Base-by-base conservation (phyloP, 1,284 basidiomycete genomes). In the Naganishia sp. region DNA sequence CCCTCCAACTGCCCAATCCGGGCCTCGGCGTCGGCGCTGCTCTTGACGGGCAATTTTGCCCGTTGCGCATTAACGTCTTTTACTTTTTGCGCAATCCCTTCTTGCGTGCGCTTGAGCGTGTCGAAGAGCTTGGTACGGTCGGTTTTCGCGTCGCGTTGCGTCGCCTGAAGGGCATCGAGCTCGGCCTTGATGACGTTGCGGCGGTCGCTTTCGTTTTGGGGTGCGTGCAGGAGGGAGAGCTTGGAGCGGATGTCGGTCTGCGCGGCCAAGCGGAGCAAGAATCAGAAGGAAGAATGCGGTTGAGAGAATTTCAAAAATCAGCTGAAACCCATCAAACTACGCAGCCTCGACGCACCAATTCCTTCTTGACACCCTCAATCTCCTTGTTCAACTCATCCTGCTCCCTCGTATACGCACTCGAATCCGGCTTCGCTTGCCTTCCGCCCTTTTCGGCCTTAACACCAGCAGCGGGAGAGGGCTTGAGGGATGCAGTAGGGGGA, bases 51-150 rank as follows among this genome's bases (percentile, higher is more conserved):
- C 0, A 86, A 84, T 81, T 96, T 98, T 62, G 84, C 81, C 78
- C 89, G 90, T 35, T 88, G 84, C 43, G 89, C 84, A 76, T 97
- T 89, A 69, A 97, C 83, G 73, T 94, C 92, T 80, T 95, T 94
- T 76, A 90, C 85, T 91, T 94, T 97, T 82, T 90, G 91, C 74
- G 86, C 83, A 61, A 95, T 84, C 51, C 78, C 82, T 18, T 97
- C 94, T 76, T 97, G 88, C 61, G 94, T 76, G 31, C 84, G 74
- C 76, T 91, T 92, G 69, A 98, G 81, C 80, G 96, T 90, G 63
- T 94, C 92, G 53, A 88, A 79, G 55, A 90, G 83, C 81, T 92
- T 93, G 39, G 83, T 82, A 67, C 94, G 84, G 69, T 79, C 77
- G 13, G 71, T 80, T 83, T 97, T 98, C 82, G 82, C 86, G 69